Conservation (phyloP, 2,329 filamentous ascomycete species). For the Sporothrix mexicana region DNA sequence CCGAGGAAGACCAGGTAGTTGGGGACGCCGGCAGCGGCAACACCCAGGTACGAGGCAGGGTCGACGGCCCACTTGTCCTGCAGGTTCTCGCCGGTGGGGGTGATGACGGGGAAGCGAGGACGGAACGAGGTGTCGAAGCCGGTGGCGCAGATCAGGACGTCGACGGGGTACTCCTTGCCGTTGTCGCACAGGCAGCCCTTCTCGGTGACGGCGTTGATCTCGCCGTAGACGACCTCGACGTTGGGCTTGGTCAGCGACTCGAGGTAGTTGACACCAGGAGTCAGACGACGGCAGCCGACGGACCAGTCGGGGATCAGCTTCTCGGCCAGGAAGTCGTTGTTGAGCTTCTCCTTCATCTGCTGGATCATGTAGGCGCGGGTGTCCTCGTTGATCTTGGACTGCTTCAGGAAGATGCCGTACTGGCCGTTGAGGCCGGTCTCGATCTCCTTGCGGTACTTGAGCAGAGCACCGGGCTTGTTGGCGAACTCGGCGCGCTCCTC, state of each 20-base stretch:
- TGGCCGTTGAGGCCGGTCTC: constrained; percentile 35
- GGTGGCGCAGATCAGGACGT: constrained; percentile 47
- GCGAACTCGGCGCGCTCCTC: constrained; percentile 35
- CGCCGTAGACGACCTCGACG: constrained; percentile 50
- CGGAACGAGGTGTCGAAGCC: constrained; percentile 47
- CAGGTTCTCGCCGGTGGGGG: constrained; percentile 35
- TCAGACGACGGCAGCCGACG: constrained; percentile 52
- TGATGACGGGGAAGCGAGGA: constrained; percentile 44
- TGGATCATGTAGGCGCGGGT: constrained; percentile 49
- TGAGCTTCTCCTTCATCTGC: constrained; percentile 49
- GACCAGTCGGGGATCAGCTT: constrained; percentile 53
- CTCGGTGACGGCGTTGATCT: constrained; percentile 43
- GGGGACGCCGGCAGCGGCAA: constrained; percentile 45
- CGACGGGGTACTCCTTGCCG: constrained; percentile 42
- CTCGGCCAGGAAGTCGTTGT: constrained; percentile 40
- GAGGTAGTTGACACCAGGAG: constrained; percentile 52
- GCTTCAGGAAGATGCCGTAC: constrained; percentile 35
- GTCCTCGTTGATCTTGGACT: constrained; percentile 42
- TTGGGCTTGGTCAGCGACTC: constrained; percentile 53
- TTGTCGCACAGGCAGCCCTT: constrained; percentile 43
- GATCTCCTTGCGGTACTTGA: constrained; percentile 36
- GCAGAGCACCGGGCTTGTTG: constrained; percentile 34
- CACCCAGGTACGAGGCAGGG: constrained; percentile 41
- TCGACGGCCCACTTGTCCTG: constrained; percentile 46
- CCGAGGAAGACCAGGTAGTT: constrained; percentile 42